A percentile compares a stretch with the other conserved stretches of the same genome.
Conservation (phyloP, 257 asterid species). For the Solanum chaucha region DNA sequence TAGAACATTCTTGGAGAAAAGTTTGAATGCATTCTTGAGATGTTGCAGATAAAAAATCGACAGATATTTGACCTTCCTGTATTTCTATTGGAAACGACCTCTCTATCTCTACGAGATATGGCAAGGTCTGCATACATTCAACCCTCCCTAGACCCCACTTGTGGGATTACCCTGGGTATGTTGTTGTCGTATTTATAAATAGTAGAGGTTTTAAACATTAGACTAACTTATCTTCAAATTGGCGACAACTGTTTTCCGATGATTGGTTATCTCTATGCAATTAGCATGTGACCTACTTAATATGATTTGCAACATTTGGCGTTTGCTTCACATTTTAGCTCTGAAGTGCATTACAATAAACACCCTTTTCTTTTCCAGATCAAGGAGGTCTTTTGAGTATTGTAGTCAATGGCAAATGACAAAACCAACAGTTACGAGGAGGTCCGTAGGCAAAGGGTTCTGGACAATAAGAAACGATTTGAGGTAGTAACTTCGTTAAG, state of each 20-base stretch:
- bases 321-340: neutral
- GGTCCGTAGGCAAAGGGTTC: conserved; percentile 59
- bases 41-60: neutral
- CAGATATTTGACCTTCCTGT: neutral
- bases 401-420: conserved; percentile 33
- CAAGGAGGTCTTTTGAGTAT: neutral
- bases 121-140: neutral
- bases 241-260: neutral
- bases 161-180: neutral
- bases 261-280: neutral
- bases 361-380: neutral
- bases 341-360: neutral
- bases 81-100: neutral
- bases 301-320: neutral
- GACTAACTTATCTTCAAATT: neutral
- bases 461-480: conserved; percentile 58
- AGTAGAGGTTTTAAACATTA: neutral
- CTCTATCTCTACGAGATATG: neutral
- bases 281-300: neutral
- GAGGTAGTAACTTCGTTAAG: conserved; percentile 32
- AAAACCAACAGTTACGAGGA: conserved; percentile 47
- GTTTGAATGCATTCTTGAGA: neutral
- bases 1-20: neutral
- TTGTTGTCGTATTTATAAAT: neutral
- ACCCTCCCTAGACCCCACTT: neutral